phyloP scores from a whole-genome alignment of 352 stramenopile species.

The Globisporangium takayamanum region DNA sequence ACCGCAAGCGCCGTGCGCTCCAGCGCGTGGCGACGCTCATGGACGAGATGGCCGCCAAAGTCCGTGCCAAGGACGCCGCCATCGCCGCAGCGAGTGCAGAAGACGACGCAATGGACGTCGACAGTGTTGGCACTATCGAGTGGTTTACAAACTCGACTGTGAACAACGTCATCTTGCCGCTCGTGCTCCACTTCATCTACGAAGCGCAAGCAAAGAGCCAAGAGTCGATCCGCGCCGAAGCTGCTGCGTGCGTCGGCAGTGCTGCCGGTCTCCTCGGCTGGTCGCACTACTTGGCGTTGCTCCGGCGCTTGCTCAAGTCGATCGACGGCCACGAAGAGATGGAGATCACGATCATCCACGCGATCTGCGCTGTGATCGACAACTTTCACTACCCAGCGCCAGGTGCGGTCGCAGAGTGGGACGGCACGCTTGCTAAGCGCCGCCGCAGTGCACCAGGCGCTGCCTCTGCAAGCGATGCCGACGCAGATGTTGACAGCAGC shows the following conservation, averaged over 20 bases:
- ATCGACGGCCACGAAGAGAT: slow-evolving; percentile 90
- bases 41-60: slow-evolving; percentile 50
- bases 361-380: slow-evolving; percentile 94
- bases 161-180: slow-evolving; percentile 91
- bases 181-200: slow-evolving; percentile 96
- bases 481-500: slow-evolving; percentile 8
- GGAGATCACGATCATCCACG: slow-evolving; percentile 85
- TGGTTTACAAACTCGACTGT: slow-evolving; percentile 87
- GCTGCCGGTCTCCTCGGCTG: slow-evolving; percentile 91
- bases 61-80: slow-evolving; percentile 8
- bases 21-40: slow-evolving; percentile 87
- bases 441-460: slow-evolving; percentile 5
- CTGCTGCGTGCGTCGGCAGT: slow-evolving; percentile 87
- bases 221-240: slow-evolving; percentile 91
- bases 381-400: slow-evolving; percentile 92
- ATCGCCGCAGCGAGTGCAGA: not conserved
- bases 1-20: slow-evolving; percentile 91
- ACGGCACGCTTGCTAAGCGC: slow-evolving; percentile 11
- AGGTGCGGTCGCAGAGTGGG: slow-evolving; percentile 32
- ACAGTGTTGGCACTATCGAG: slow-evolving; percentile 6
- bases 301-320: slow-evolving; percentile 90
- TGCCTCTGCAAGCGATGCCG: slow-evolving; percentile 2
- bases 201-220: slow-evolving; percentile 91
- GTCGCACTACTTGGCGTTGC: slow-evolving; percentile 93
- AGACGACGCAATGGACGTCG: slow-evolving; percentile 19